Evolutionary conservation across 2,329 filamentous ascomycete genomes (phyloP), one percentile per base, ranked within the genome.

Genomic region (Harringtonia aguacate): DNA sequence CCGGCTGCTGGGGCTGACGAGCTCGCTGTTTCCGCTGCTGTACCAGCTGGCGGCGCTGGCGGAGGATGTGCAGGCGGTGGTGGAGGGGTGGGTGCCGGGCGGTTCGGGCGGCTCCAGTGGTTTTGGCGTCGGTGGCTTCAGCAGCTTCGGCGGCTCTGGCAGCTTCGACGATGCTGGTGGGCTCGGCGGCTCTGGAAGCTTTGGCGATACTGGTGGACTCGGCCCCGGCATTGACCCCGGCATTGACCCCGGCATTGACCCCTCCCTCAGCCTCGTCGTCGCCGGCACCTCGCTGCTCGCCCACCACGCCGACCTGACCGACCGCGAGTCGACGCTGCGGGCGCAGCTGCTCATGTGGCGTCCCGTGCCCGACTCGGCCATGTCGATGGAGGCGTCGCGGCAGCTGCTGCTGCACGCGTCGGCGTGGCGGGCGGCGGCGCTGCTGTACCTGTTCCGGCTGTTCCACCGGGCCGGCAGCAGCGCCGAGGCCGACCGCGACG

Each of bases 291-390:
- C 36, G 4, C 36, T 41, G 21, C 45, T 47, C 2, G 27, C 34
- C 1, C 46, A 46, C 9, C 46, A 39, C 17, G 22, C 42, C 27
- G 33, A 43, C 29, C 44, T 50, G 17, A 44, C 37, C 31, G 42
- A 43, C 21, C 44, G 48, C 9, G 46, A 34, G 22, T 46, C 42
- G 10, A 15, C 46, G 6, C 18, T 50, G 12, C 46, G 42, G 13
- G 46, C 44, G 5, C 42, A 48, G 42, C 44, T 50, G 24, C 42
- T 48, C 13, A 39, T 40, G 35, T 50, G 48, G 48, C 48, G 46
- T 1, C 46, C 48, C 22, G 39, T 50, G 33, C 44, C 46, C 39
- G 48, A 50, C 44, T 4, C 22, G 18, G 31, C 44, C 8, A 38
- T 50, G 21, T 41, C 42, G 7, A 35, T 50, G 15, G 41, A 46